A percentile compares a stretch with the other conserved stretches of the same genome.
phyloP scores from a whole-genome alignment of 495 filamentous ascomycete species.

The Tuber borchii region DNA sequence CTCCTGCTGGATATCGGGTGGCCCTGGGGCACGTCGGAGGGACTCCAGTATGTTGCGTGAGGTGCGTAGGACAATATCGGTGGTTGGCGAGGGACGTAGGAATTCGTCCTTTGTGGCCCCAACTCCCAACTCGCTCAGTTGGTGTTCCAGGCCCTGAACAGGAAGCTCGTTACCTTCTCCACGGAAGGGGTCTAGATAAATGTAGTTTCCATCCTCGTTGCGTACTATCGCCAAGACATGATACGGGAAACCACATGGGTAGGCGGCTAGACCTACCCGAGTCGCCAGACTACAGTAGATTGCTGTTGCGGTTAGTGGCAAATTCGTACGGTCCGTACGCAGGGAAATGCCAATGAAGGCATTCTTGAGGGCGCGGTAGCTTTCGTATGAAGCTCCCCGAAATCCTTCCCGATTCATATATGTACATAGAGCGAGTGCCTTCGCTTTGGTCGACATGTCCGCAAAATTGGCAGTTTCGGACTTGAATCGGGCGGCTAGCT shows the following conservation, averaged over 20 bases:
- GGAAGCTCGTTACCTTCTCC: constrained; percentile 58
- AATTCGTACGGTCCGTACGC: constrained; percentile 52
- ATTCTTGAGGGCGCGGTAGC: constrained; percentile 72
- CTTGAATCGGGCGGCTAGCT: constrained; percentile 53
- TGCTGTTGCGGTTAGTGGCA: constrained; percentile 61
- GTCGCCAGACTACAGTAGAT: constrained; percentile 63
- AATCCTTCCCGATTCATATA: constrained; percentile 62
- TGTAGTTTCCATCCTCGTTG: constrained; percentile 24
- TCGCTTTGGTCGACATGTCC: constrained; percentile 54
- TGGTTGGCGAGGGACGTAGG: constrained; percentile 54
- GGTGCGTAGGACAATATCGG: constrained; percentile 65
- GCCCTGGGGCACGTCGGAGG: constrained; percentile 32
- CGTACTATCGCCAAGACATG: constrained; percentile 61
- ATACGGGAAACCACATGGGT: constrained; percentile 60
- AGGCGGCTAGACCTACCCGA: constrained; percentile 55
- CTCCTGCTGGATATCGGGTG: constrained; percentile 43
- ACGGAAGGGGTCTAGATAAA: constrained; percentile 75
- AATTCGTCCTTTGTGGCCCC: constrained; percentile 51
- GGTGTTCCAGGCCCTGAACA: constrained; percentile 52
- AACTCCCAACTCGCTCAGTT: constrained; percentile 59
- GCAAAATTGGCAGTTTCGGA: constrained; percentile 49
- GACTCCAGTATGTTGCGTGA: constrained; percentile 66
- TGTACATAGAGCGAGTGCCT: constrained; percentile 58
- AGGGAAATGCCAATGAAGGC: constrained; percentile 72
- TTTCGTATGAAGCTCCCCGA: constrained; percentile 57